Base-by-base conservation (phyloP, 1,139 yeast species). In the Zygosaccharomyces pseudobailii region DNA sequence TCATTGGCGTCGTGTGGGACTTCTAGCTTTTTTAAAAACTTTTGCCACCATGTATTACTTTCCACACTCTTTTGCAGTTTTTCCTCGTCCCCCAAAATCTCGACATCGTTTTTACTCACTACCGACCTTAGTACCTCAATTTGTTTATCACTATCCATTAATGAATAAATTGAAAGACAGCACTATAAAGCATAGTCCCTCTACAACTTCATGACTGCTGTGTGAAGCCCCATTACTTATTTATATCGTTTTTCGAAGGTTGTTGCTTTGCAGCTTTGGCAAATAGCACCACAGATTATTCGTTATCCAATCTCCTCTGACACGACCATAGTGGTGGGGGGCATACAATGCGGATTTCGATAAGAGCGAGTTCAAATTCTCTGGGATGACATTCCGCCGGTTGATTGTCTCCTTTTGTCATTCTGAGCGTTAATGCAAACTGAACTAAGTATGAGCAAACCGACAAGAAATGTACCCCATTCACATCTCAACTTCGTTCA, bases 1-100 rank as follows among this genome's bases (percentile, higher is more conserved):
- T 52, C 53, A 20, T 51, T 52, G 2, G 51, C 53, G 24, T 46
- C 52, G 36, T 55, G 61, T 7, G 61, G 59, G 24, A 56, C 58
- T 37, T 56, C 58, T 9, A 55, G 23, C 35, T 45, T 48, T 24
- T 50, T 53, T 47, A 53, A 28, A 28, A 54, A 47, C 27, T 33
- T 32, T 3, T 40, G 37, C 33, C 32, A 38, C 32, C 41, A 27
- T 24, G n/a, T 38, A 20, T 13, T 21, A 38, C n/a, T 17, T 21
- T 13, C 22, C 9, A 13, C 10, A 8, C 24, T 13, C 10, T 13
- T 10, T 23, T 38, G 41, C 31, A 38, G 28, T 9, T 27, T 27
- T 25, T 38, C 33, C 19, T 38, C 33, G 9, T 38, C 24, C 8
- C 21, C 32, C 21, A 38, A n/a, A n/a, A 38, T 38, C 21, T 27